phyloP scores from a whole-genome alignment of 768 basidiomycete genomes.

The Paxillus ammoniavirescens region DNA sequence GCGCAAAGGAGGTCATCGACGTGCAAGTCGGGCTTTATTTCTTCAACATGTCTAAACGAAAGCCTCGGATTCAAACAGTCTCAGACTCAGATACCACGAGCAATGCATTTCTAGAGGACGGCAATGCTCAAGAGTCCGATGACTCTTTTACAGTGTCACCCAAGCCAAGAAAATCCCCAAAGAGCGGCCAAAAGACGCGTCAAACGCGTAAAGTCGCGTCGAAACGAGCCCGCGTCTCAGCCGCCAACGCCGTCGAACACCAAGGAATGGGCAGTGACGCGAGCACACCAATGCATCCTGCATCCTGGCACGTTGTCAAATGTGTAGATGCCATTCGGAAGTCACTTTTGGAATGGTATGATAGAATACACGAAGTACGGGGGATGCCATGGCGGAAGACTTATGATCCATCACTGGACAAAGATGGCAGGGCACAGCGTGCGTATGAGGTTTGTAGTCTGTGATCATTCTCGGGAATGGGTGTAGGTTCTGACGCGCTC shows the following conservation, averaged over 20 bases:
- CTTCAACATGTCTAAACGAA: constrained; percentile 29
- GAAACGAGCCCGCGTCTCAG: constrained; percentile 9
- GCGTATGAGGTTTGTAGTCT: constrained; percentile 80
- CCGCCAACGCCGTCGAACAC: neutral
- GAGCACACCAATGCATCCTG: constrained; percentile 34
- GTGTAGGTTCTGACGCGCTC: neutral
- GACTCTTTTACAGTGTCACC: constrained; percentile 16
- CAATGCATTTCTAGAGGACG: constrained; percentile 6
- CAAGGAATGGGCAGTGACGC: neutral
- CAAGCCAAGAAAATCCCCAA: constrained; percentile 2
- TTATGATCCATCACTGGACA: constrained; percentile 51
- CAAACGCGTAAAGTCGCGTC: constrained; percentile 12
- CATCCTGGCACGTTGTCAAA: constrained; percentile 48
- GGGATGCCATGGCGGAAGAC: constrained; percentile 93
- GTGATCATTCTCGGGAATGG: neutral
- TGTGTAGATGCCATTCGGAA: constrained; percentile 39
- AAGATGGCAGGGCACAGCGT: constrained; percentile 70
- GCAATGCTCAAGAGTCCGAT: constrained; percentile 19
- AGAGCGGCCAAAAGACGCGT: constrained; percentile 15
- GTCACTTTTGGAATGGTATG: constrained; percentile 70
- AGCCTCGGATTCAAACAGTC: constrained; percentile 8
- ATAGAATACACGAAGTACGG: constrained; percentile 58
- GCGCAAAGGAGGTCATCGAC: too few relatives aligned
- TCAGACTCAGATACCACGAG: constrained; percentile 11
- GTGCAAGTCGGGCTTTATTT: too few relatives aligned